Evolutionary conservation across 2,329 filamentous ascomycete species (phyloP), one percentile per base, ranked within the genome.

Genomic region (Calycina herbarum): DNA sequence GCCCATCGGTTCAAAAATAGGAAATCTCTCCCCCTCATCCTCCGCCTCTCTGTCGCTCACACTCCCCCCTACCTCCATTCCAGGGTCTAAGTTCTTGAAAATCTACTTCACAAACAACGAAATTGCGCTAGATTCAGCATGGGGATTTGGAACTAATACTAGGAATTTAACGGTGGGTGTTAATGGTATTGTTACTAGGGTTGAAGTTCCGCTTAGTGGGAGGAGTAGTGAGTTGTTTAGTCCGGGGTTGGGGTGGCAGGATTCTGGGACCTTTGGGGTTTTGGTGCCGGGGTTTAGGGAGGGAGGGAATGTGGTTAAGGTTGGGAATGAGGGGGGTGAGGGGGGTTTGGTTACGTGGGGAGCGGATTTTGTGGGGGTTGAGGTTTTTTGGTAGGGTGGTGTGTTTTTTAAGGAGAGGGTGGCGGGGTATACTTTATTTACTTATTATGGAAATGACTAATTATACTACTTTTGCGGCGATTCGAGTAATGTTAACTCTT

Each of bases 311-410:
- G 33, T 24, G 38, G 68, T 79, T 13, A 70, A 75, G 3, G 71
- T 79, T 31, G 73, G 74, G 0, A 79, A 79, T 70, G 71, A 66
- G 38, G 73, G 66, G 5, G 73, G 73, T 0, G 69, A 66, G n/a
- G 65, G 67, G 56, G 74, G 72, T 1, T 68, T 74, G 8, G 71
- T 74, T 45, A 61, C 63, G 27, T 78, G 71, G 61, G 77, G 67
- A 5, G 72, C 76, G 5, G 77, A 79, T 66, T 76, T 79, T 64
- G 77, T 79, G 7, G 77, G 78, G 0, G 40, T 78, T 45, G 70
- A 65, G 15, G 66, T 78, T n/a, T 73, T 45, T 51, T 70, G 59
- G 70, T 71, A 66, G 62, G 42, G 13, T 24, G 8, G 17, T n/a
- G 3, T 31, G 57, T 57, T 15, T 17, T 40, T 40, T 40, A 0